Evolutionary conservation across 371 early-diverging fungal species (phyloP).

Genomic region (Mucor velutinosus): DNA sequence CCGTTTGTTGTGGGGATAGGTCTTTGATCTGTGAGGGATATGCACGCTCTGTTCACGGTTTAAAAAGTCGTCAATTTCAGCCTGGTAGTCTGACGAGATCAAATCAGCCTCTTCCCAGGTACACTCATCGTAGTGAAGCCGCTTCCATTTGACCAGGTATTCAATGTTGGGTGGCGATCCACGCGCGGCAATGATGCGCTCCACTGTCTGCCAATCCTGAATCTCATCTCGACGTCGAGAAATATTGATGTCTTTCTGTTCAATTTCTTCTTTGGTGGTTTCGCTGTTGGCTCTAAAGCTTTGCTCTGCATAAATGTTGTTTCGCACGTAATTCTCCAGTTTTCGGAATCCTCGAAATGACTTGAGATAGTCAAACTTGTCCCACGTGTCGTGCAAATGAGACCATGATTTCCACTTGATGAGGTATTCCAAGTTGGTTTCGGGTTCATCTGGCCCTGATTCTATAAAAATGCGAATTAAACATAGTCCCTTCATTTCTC

Average conservation of each 20-base stretch:
- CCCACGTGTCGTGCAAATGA: conserved; percentile 94
- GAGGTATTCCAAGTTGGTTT: conserved; percentile 74
- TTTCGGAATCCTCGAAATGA: conserved; percentile 87
- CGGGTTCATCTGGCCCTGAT: conserved; percentile 54
- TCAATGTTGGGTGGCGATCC: conserved; percentile 57
- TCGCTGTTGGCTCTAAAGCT: conserved; percentile 68
- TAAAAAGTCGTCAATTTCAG: conserved; percentile 84
- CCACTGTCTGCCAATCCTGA: conserved; percentile 84
- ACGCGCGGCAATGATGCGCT: conserved; percentile 82
- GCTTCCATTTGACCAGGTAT: conserved; percentile 93
- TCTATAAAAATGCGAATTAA: conserved; percentile 20
- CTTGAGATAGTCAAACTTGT: conserved; percentile 62
- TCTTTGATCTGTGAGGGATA: conserved; percentile 73
- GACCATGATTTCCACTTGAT: conserved; percentile 95
- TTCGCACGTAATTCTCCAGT: conserved; percentile 85
- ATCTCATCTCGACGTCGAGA: conserved; percentile 84
- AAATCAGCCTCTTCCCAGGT: conserved; percentile 88
- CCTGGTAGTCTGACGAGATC: conserved; percentile 65
- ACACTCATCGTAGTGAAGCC: conserved; percentile 84
- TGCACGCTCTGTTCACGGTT: conserved; percentile 73
- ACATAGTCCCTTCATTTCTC: neutral
- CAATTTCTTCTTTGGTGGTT: conserved; percentile 83
- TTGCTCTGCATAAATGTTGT: conserved; percentile 64
- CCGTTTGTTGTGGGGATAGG: conserved; percentile 57
- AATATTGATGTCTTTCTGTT: conserved; percentile 80